phyloP scores from a whole-genome alignment of 2,329 filamentous ascomycete genomes.

The Trichoderma aggressivum region DNA sequence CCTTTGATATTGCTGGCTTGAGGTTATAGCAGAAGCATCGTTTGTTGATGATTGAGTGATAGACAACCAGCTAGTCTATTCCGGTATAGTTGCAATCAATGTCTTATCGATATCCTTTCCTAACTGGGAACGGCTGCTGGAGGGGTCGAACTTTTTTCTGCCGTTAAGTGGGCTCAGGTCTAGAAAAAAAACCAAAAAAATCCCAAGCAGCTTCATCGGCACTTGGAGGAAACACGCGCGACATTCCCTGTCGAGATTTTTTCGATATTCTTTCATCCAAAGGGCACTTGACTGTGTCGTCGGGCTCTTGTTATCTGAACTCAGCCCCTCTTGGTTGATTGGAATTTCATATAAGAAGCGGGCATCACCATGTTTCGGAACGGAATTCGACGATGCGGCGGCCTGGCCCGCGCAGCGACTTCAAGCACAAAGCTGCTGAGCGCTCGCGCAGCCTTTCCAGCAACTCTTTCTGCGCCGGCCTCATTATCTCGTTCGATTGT shows the following conservation, averaged over 20 bases:
- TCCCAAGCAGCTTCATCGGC: background rate
- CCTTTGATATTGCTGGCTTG: background rate
- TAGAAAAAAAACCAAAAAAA: background rate
- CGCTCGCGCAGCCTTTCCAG: constrained; percentile 27
- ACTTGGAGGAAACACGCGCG: background rate
- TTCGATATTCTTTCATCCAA: background rate
- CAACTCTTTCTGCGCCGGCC: constrained; percentile 24
- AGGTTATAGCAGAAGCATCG: background rate
- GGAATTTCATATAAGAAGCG: background rate
- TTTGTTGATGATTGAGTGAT: background rate
- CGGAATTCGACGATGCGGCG: constrained; percentile 39
- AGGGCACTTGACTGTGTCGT: constrained; percentile 11
- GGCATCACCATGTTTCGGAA: constrained; percentile 34
- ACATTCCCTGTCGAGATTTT: background rate
- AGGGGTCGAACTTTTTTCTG: constrained; percentile 5
- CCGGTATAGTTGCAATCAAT: background rate
- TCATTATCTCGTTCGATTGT: constrained; percentile 21
- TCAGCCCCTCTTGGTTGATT: background rate
- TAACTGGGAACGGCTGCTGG: constrained; percentile 1
- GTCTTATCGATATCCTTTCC: constrained; percentile 8
- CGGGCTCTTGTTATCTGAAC: background rate
- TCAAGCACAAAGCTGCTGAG: constrained; percentile 31
- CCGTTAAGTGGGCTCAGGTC: constrained; percentile 1
- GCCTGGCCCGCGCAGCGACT: constrained; percentile 33
- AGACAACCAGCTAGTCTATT: background rate